phyloP scores from a whole-genome alignment of 805 yeast genomes.

The Saccharomyces cerevisiae region DNA sequence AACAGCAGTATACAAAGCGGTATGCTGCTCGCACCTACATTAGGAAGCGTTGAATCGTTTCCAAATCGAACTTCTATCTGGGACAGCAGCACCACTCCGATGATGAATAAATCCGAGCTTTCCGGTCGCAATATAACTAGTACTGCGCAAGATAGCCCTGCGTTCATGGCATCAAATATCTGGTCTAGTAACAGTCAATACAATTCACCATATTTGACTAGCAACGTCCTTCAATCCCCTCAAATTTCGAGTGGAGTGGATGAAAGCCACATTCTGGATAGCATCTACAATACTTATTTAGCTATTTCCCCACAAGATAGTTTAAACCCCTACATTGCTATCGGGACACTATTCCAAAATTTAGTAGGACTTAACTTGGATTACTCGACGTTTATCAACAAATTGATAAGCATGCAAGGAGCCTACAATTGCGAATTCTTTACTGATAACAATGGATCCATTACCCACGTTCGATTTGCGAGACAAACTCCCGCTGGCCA shows the following conservation, averaged over 20 bases:
- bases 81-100: slow-evolving; percentile 10
- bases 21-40: neutral
- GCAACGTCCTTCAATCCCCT: neutral
- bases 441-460: slow-evolving; percentile 14
- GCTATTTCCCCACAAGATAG: slow-evolving; percentile 8
- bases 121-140: neutral
- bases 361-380: slow-evolving; percentile 10
- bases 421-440: slow-evolving; percentile 18
- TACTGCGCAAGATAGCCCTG: neutral
- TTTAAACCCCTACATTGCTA: slow-evolving; percentile 14
- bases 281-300: slow-evolving; percentile 12
- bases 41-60: neutral
- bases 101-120: neutral
- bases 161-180: slow-evolving; percentile 4
- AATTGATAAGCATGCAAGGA: slow-evolving; percentile 15
- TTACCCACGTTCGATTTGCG: slow-evolving; percentile 20
- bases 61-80: slow-evolving; percentile 22
- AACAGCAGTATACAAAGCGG: slow-evolving; percentile 1
- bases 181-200: slow-evolving; percentile 1
- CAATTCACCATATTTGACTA: neutral
- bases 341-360: slow-evolving; percentile 19
- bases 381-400: slow-evolving; percentile 16
- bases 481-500: neutral
- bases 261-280: slow-evolving; percentile 7
- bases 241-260: neutral